phyloP scores from a whole-genome alignment of 169 alveolate species.

The Plasmodium malariae region DNA sequence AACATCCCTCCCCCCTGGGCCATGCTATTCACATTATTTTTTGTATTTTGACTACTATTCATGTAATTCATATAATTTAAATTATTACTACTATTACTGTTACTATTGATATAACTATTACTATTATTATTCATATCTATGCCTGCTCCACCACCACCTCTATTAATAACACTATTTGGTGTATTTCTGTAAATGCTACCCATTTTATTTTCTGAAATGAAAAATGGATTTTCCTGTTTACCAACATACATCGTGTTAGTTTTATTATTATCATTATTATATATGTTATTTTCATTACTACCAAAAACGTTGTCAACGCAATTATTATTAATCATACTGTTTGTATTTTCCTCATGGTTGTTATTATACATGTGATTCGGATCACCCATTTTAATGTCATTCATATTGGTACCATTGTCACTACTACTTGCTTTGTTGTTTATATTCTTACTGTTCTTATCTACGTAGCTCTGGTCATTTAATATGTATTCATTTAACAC shows the following conservation, averaged over 20 bases:
- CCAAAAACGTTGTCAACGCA: background rate
- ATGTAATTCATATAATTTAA: slow-evolving; percentile 20
- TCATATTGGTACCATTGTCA: slow-evolving; percentile 1
- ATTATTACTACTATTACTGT: too few species aligned
- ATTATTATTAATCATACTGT: slow-evolving; percentile 4
- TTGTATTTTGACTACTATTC: slow-evolving; percentile 7
- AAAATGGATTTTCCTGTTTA: slow-evolving; percentile 8
- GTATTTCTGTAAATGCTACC: background rate
- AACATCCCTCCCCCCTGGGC: background rate
- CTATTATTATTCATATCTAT: background rate
- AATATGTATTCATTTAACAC: background rate
- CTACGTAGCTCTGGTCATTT: background rate
- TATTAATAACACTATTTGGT: background rate
- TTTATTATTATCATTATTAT: slow-evolving; percentile 14
- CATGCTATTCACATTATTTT: background rate
- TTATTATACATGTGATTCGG: background rate
- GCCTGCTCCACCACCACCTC: slow-evolving; percentile 4
- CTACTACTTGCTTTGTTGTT: background rate
- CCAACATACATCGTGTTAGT: background rate
- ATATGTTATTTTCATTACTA: slow-evolving; percentile 20
- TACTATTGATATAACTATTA: too few species aligned
- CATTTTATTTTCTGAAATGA: slow-evolving; percentile 15
- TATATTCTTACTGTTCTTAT: background rate
- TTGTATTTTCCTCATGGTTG: slow-evolving; percentile 6
- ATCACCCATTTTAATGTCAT: slow-evolving; percentile 19